Conservation (phyloP, 1,139 yeast genomes). For the Pichia norvegensis region DNA sequence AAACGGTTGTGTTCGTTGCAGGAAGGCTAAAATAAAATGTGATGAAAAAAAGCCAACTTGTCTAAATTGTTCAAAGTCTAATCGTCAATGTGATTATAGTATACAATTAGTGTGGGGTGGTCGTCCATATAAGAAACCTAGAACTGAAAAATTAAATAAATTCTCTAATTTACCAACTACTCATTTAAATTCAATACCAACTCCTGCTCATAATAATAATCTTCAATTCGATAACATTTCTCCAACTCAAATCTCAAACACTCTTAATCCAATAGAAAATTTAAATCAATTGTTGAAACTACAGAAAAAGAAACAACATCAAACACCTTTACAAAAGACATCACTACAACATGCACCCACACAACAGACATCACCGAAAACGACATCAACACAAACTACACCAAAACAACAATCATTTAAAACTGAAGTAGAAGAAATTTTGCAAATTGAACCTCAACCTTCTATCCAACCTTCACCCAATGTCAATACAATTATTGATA, state of each 20-base stretch:
- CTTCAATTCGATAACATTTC: neutral
- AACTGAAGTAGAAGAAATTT: neutral
- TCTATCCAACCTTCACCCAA: neutral
- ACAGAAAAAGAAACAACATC: slow-evolving; percentile 1
- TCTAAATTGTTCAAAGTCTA: slow-evolving; percentile 45
- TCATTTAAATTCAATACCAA: neutral
- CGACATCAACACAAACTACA: neutral
- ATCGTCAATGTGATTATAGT: slow-evolving; percentile 53
- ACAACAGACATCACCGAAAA: too few species aligned
- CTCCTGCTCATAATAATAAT: neutral
- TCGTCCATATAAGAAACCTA: slow-evolving; percentile 47
- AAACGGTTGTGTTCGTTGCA: slow-evolving; percentile 63
- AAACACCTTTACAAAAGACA: neutral
- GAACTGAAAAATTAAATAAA: slow-evolving; percentile 25
- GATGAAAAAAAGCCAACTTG: slow-evolving; percentile 65
- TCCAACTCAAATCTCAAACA: neutral
- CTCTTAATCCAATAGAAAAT: slow-evolving; percentile 12
- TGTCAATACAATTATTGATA: neutral
- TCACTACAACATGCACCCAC: neutral
- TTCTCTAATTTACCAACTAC: slow-evolving; percentile 19
- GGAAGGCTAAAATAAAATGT: slow-evolving; percentile 63
- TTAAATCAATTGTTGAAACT: slow-evolving; percentile 11
- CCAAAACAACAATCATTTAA: neutral
- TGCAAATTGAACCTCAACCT: neutral
- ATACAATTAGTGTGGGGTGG: slow-evolving; percentile 73